Evolutionary conservation across 352 stramenopile genomes (phyloP), one percentile per base, ranked within the genome.

Genomic region (Phytopythium aichiense): DNA sequence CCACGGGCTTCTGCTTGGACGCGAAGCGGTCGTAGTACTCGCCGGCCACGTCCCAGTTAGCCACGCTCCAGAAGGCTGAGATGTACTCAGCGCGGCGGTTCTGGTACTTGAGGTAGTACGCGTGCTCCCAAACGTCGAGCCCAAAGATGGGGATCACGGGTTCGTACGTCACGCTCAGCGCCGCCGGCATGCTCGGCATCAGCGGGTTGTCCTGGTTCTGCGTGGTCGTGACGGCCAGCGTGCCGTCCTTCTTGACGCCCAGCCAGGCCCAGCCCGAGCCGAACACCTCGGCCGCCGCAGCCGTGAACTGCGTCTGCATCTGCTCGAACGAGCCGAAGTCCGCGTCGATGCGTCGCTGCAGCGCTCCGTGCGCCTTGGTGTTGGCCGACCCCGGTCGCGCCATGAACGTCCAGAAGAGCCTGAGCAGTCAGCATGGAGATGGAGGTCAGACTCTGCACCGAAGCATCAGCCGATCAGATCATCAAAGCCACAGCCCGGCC

Each of bases 71-170:
- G 81, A 97, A 98, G 67, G 96, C 97, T 50, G 85, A 89, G 67
- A 99, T 97, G 90, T 99, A 98, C 74, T 98, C 92, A 16, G 94
- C 87, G 63, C 94, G 85, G 56, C 91, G 87, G 83, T 98, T 98
- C 72, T 98, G 92, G 87, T 98, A 98, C 81, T 98, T 97, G 62
- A 98, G 83, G 85, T 98, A 98, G 76, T 98, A 98, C 12, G 92
- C 89, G 75, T 98, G 92, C 74, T 99, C 95, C 96, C 96, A 99
- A 45, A 98, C 92, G 74, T 99, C 94, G 33, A 96, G 72, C 20
- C 90, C 93, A 40, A 99, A 77, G 65, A 99, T 98, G 42, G 94
- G 94, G 73, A 97, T 91, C 69, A 96, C 79, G 11, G 83, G 76
- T 58, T 83, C 64, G 63, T 91, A 99, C 93, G 82, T 98, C 98